Conservation (phyloP, 371 early-diverging fungal species). For the Batrachochytrium dendrobatidis region DNA sequence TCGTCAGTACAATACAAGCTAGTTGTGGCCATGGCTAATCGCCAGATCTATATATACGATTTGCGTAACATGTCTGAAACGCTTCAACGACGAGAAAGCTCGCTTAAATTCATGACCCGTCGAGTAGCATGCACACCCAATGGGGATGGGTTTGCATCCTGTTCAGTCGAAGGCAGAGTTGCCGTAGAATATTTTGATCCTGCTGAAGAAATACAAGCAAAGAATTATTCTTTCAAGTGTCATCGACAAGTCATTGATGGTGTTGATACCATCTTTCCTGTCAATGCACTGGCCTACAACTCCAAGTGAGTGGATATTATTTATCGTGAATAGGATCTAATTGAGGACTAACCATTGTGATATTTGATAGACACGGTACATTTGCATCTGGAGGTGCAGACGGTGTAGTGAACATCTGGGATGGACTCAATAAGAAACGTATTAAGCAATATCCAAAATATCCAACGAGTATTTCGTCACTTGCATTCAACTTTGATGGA, state of each 20-base stretch:
- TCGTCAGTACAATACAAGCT: slow-evolving; percentile 60
- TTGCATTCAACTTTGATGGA: slow-evolving; percentile 77
- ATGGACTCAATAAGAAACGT: slow-evolving; percentile 82
- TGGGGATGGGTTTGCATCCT: slow-evolving; percentile 63
- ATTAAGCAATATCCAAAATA: slow-evolving; percentile 70
- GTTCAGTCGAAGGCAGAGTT: slow-evolving; percentile 91
- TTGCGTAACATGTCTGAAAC: slow-evolving; percentile 67
- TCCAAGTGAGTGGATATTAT: slow-evolving; percentile 54
- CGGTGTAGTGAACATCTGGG: slow-evolving; percentile 89
- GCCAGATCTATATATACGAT: slow-evolving; percentile 76
- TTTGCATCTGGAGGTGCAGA: slow-evolving; percentile 95
- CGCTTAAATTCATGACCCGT: slow-evolving; percentile 77
- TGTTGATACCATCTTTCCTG: slow-evolving; percentile 85
- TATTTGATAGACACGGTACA: slow-evolving; percentile 63
- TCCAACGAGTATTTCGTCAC: slow-evolving; percentile 74
- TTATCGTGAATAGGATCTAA: background rate
- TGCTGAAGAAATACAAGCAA: slow-evolving; percentile 51
- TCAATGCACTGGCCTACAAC: slow-evolving; percentile 88
- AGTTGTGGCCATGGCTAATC: slow-evolving; percentile 75
- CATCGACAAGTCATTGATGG: slow-evolving; percentile 70
- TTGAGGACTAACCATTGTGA: background rate
- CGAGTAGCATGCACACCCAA: slow-evolving; percentile 74
- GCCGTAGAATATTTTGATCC: slow-evolving; percentile 88
- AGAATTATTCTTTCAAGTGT: slow-evolving; percentile 93
- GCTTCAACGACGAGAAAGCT: slow-evolving; percentile 64